Percentiles rank a stretch among this genome's conserved stretches.
These are phyloP conservation scores for Penicillium silybi DNA, from an alignment of 495 filamentous ascomycete species.

Conservation along the genomic window DNA sequence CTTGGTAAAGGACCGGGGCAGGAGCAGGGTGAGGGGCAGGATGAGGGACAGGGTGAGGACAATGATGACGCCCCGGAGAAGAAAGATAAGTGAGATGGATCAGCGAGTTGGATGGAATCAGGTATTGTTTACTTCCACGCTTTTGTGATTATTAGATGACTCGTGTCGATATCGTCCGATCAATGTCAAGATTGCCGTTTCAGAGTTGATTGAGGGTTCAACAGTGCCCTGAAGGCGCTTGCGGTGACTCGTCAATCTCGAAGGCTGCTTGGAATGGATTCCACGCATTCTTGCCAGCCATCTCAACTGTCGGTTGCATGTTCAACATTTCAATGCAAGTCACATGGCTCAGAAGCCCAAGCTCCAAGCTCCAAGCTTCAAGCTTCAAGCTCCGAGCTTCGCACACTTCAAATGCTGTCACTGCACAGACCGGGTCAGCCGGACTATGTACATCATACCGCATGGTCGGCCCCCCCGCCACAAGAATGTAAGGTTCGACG, in stretches of 20 bases:
- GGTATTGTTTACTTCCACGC: neutral
- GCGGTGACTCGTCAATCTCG: neutral
- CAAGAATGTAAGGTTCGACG: constrained; percentile 17
- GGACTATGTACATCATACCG: constrained; percentile 8
- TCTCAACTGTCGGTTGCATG: neutral
- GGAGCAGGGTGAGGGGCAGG: neutral
- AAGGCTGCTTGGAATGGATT: neutral
- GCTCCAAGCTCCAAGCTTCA: neutral
- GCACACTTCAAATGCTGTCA: neutral
- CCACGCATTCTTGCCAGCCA: neutral
- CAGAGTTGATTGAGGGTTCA: neutral
- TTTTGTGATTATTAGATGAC: neutral
- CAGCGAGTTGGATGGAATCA: neutral
- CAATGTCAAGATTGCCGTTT: neutral
- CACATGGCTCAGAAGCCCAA: neutral
- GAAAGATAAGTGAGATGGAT: constrained; percentile 6
- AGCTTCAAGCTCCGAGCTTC: neutral
- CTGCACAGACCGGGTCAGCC: constrained; percentile 7
- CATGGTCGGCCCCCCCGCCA: constrained; percentile 12
- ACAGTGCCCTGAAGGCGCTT: neutral
- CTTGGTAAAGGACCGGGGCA: constrained; percentile 11
- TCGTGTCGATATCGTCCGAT: neutral
- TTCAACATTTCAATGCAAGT: neutral
- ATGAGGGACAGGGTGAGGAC: constrained; percentile 1
- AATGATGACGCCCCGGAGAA: neutral